phyloP scores from a whole-genome alignment of 345 rosid species.

The Aegle marmelos region DNA sequence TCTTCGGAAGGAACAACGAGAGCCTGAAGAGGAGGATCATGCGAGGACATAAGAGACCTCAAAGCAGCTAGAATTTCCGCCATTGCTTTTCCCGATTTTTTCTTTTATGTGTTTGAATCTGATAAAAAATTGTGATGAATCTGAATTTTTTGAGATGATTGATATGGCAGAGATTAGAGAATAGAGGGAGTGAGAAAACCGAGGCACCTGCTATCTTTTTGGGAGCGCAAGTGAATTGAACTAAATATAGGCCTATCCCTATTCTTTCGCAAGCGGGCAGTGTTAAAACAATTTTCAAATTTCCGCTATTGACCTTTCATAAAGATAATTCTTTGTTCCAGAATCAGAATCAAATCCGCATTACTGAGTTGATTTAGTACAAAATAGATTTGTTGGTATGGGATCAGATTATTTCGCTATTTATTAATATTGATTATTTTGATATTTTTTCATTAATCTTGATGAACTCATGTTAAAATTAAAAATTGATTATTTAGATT shows the following conservation, averaged over 20 bases:
- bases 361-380: too few species aligned
- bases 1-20: conserved; percentile 86
- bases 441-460: too few species aligned
- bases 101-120: background rate
- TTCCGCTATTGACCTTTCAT: conserved; percentile 8
- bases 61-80: conserved; percentile 60
- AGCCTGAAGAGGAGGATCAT: conserved; percentile 90
- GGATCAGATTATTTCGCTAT: too few species aligned
- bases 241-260: background rate
- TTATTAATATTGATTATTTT: too few species aligned
- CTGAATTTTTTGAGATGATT: background rate
- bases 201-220: background rate
- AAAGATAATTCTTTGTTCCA: too few species aligned
- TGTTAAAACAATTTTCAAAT: background rate
- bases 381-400: too few species aligned
- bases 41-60: conserved; percentile 83
- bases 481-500: too few species aligned
- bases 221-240: background rate
- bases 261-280: background rate
- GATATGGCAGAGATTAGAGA: background rate
- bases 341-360: background rate
- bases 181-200: background rate
- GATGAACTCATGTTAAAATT: too few species aligned
- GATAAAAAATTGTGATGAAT: background rate
- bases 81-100: conserved; percentile 17